phyloP scores from a whole-genome alignment of 331 rosid species.

The Ulmus americana region DNA sequence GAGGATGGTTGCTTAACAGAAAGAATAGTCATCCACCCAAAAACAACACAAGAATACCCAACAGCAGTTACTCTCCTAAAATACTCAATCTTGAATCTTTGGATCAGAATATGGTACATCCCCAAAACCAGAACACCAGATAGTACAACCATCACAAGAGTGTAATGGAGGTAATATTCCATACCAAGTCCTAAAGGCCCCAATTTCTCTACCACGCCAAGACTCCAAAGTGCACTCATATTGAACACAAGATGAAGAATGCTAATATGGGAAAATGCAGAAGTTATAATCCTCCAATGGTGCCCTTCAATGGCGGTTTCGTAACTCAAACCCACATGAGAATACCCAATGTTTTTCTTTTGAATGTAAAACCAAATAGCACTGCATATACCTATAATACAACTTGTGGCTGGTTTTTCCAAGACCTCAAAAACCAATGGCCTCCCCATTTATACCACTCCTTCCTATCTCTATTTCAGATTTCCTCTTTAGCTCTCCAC shows the following conservation, averaged over 20 bases:
- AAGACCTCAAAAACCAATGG: constrained; percentile 85
- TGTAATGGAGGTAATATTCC: constrained; percentile 84
- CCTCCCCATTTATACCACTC: constrained; percentile 58
- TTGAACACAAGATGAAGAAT: constrained; percentile 87
- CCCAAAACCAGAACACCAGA: constrained; percentile 75
- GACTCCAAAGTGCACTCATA: constrained; percentile 99
- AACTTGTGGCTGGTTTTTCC: constrained; percentile 87
- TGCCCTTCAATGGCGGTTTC: constrained; percentile 86
- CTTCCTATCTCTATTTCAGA: constrained; percentile 3
- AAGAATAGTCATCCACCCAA: constrained; percentile 98
- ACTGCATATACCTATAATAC: constrained; percentile 75
- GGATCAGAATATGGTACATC: constrained; percentile 72
- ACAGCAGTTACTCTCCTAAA: constrained; percentile 86
- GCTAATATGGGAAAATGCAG: constrained; percentile 87
- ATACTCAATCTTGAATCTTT: constrained; percentile 76
- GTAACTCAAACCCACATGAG: constrained; percentile 91
- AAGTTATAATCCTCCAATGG: constrained; percentile 88
- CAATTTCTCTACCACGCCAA: constrained; percentile 74
- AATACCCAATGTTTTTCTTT: constrained; percentile 83
- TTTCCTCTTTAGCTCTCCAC: constrained; percentile 1
- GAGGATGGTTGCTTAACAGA: constrained; percentile 89
- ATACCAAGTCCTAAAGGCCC: constrained; percentile 73
- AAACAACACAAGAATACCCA: constrained; percentile 96
- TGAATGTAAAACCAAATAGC: constrained; percentile 86
- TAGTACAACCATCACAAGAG: constrained; percentile 68